Conservation (phyloP, 1,139 yeast genomes). For the Candida sp. region DNA sequence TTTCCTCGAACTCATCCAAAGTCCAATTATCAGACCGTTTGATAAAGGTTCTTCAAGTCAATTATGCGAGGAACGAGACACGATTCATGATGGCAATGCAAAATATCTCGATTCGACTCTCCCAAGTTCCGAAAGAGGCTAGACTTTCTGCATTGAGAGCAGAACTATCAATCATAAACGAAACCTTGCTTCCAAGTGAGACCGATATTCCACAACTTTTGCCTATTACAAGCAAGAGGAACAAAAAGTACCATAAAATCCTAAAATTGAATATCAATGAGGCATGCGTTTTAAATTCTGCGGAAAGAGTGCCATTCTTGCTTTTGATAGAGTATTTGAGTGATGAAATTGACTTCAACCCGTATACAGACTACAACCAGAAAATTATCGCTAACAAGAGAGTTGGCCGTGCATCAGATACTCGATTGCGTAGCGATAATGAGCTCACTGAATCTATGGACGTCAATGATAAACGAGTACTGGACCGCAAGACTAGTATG, state of each 20-base stretch:
- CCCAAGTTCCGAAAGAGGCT: slow-evolving; percentile 93
- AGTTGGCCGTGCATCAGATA: too few species aligned
- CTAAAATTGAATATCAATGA: slow-evolving; percentile 89
- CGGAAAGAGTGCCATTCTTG: slow-evolving; percentile 93
- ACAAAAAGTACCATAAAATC: slow-evolving; percentile 64
- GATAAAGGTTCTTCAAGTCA: slow-evolving; percentile 66
- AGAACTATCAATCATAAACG: slow-evolving; percentile 82
- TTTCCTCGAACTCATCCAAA: too few species aligned
- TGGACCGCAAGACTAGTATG: too few species aligned
- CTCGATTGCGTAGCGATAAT: too few species aligned
- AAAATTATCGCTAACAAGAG: too few species aligned
- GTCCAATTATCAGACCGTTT: background rate
- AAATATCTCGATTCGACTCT: slow-evolving; percentile 79
- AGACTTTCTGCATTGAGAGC: slow-evolving; percentile 87
- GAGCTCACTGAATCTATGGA: background rate
- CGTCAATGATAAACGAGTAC: background rate
- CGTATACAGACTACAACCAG: slow-evolving; percentile 59
- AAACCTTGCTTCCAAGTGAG: slow-evolving; percentile 83
- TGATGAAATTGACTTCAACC: slow-evolving; percentile 90
- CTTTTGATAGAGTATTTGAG: slow-evolving; percentile 79
- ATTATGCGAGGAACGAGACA: slow-evolving; percentile 87
- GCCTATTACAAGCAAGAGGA: slow-evolving; percentile 56
- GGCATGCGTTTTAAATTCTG: slow-evolving; percentile 94
- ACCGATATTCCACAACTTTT: slow-evolving; percentile 90
- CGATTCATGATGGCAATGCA: slow-evolving; percentile 91